Evolutionary conservation across 1,284 basidiomycete genomes (phyloP), one percentile per base, ranked within the genome.

Genomic region (Mrakiaceae sp.): DNA sequence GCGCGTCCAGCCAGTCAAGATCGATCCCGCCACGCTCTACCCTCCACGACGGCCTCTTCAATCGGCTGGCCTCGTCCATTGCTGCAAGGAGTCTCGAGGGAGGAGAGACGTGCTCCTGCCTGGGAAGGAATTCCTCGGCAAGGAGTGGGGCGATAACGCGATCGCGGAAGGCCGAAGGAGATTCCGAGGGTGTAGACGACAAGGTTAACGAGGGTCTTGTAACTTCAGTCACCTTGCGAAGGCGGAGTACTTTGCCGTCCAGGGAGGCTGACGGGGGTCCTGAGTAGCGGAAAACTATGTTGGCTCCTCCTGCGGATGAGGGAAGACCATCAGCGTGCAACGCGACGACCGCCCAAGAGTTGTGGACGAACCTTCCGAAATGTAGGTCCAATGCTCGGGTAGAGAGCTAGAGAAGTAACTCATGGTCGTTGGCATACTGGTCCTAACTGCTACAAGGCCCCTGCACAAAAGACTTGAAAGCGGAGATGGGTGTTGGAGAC

Each of bases 271-370:
- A 3, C n/a, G 44, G 11, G 11, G 63, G 53, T 4, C 63, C 63
- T 27, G 11, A 12, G 58, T 64, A 64, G n/a, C 57, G 50, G 51
- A 59, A 64, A 44, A 64, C 63, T 10, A 64, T 46, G 47, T 64
- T 64, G 63, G 63, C 63, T 58, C 63, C 63, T 9, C 63, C 63
- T 64, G 27, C 10, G n/a, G 6, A 48, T 16, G 51, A 39, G 40
- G 49, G 49, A 48, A 16, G n/a, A 3, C 49, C n/a, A 16, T 40
- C 11, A 47, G 58, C 16, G 14, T 49, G 47, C 39, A 4, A 4
- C 27, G 43, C 46, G 5, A 48, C 27, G 27, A 27, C 27, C 27
- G 27, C 27, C 44, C 16, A 39, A 14, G 14, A 40, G 44, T 14
- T 39, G 47, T 5, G 44, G 40, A 27, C 53, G 40, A 6, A 49